These are phyloP conservation scores for Aspergillus phoenicis DNA, from an alignment of 2,329 filamentous ascomycete species.

Conservation along the genomic window DNA sequence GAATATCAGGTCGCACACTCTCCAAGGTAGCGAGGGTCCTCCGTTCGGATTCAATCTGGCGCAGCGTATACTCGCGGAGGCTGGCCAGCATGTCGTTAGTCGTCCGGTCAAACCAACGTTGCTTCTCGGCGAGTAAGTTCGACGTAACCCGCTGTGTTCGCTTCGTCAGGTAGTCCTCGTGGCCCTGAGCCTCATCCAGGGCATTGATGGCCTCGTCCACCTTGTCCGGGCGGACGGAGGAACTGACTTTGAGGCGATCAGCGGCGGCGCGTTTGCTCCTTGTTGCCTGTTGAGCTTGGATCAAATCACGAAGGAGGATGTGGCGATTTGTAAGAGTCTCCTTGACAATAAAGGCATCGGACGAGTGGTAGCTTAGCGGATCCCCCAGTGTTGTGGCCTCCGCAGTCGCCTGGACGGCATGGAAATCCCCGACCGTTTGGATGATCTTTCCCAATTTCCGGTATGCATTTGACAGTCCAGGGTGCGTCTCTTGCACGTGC, in stretches of 20 bases:
- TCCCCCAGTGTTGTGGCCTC: conserved; percentile 95
- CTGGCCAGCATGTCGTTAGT: conserved; percentile 78
- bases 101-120: conserved; percentile 87
- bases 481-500: conserved; percentile 86
- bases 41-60: conserved; percentile 93
- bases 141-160: conserved; percentile 88
- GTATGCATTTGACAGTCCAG: conserved; percentile 84
- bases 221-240: conserved; percentile 88
- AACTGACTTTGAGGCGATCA: conserved; percentile 83
- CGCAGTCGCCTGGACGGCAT: conserved; percentile 93
- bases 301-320: conserved; percentile 88
- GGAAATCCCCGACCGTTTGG: conserved; percentile 90
- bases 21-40: conserved; percentile 91
- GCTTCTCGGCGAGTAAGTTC: conserved; percentile 84
- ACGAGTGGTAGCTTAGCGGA: conserved; percentile 90
- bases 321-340: conserved; percentile 97
- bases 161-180: conserved; percentile 77
- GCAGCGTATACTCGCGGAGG: conserved; percentile 88
- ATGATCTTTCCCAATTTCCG: conserved; percentile 92
- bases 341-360: conserved; percentile 96
- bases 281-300: conserved; percentile 85
- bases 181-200: conserved; percentile 81
- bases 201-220: conserved; percentile 95
- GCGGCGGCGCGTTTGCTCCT: conserved; percentile 81
- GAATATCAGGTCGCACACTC: conserved; percentile 87